Evolutionary conservation across 139 green algal genomes (phyloP).

Genomic region (Zygnema circumcarinatum): DNA sequence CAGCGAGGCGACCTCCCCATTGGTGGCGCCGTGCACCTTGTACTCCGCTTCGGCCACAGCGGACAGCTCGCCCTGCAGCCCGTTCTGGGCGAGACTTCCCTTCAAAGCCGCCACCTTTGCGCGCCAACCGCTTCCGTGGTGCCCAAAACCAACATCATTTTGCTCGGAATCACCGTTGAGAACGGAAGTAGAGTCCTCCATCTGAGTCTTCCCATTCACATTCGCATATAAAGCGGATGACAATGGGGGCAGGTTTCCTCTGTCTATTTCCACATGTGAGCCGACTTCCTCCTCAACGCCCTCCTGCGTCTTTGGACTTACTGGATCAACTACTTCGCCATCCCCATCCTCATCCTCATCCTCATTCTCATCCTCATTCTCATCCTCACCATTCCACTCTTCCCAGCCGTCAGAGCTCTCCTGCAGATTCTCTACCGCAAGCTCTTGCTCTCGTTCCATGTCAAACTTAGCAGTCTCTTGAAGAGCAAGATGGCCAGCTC

Average conservation of each 20-base stretch:
- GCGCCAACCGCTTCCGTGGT: not conserved
- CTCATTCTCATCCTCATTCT: constrained; percentile 35
- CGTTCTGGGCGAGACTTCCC: not conserved
- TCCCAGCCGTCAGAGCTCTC: constrained; percentile 12
- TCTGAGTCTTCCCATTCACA: not conserved
- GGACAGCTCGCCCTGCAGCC: constrained; percentile 13
- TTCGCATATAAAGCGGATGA: not conserved
- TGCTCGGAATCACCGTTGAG: not conserved
- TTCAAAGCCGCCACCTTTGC: not conserved
- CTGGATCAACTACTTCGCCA: constrained; percentile 14
- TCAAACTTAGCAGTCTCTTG: constrained; percentile 8
- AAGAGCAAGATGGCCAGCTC: constrained; percentile 11
- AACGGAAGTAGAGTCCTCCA: not conserved
- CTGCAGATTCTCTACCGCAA: not conserved
- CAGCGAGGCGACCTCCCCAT: not conserved
- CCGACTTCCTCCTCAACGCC: constrained; percentile 1
- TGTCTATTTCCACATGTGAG: not conserved
- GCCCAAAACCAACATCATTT: not conserved
- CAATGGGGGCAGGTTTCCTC: not conserved
- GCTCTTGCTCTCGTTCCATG: not conserved
- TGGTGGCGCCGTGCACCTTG: not conserved
- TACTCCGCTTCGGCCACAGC: constrained; percentile 13
- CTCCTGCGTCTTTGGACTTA: not conserved
- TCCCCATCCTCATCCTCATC: constrained; percentile 1
- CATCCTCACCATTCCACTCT: constrained; percentile 31